These are phyloP conservation scores for Zangia roseola DNA, from an alignment of 768 basidiomycete species.

Conservation along the genomic window DNA sequence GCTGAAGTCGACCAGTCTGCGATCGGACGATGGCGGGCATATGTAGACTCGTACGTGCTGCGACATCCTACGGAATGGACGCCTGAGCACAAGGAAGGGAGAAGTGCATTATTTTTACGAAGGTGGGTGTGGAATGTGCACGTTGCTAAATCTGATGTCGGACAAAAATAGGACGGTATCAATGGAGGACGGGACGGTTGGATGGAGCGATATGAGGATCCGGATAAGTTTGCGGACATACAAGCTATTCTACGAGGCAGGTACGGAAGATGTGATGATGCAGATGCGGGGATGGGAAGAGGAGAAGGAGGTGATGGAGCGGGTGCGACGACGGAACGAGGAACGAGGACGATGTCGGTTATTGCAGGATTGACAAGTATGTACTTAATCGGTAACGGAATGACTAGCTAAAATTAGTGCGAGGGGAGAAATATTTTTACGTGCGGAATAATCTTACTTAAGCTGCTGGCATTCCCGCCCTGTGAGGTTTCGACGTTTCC, in stretches of 20 bases:
- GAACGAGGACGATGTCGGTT: constrained; percentile 51
- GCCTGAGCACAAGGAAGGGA: constrained; percentile 39
- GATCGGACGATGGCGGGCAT: constrained; percentile 66
- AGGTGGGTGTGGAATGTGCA: constrained; percentile 43
- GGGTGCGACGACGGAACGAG: constrained; percentile 50
- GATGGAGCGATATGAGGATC: constrained; percentile 36
- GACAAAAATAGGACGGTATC: constrained; percentile 52
- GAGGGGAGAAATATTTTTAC: constrained; percentile 14
- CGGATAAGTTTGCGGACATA: constrained; percentile 60
- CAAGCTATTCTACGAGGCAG: constrained; percentile 67
- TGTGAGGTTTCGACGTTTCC: background rate
- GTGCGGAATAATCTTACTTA: constrained; percentile 22
- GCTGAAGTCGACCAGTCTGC: constrained; percentile 50
- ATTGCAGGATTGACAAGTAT: constrained; percentile 18
- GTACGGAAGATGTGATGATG: constrained; percentile 56
- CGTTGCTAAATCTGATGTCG: constrained; percentile 26
- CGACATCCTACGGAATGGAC: constrained; percentile 72
- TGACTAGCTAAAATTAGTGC: background rate
- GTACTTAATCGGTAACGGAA: background rate
- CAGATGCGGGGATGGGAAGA: constrained; percentile 37
- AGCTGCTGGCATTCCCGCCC: constrained; percentile 16
- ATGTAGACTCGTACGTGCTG: constrained; percentile 72
- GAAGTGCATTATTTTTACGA: constrained; percentile 50
- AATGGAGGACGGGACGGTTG: constrained; percentile 29
- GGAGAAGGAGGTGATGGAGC: constrained; percentile 33